Conservation (phyloP, 2,329 filamentous ascomycete species). For the Fusarium incarnatum region DNA sequence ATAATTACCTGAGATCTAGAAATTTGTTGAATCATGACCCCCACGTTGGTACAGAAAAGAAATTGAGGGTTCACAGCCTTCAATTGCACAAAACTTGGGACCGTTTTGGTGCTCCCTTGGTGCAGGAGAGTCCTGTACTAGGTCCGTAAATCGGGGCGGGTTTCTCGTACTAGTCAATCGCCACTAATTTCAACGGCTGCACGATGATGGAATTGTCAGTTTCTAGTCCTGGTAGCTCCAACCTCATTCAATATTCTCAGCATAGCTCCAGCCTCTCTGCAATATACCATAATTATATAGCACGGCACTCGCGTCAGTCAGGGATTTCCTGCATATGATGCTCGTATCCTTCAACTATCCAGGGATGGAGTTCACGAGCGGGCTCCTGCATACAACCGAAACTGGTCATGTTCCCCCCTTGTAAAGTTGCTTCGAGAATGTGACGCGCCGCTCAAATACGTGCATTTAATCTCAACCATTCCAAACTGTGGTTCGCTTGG, state of each 20-base stretch:
- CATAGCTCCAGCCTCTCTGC: background rate
- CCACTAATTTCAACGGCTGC: conserved; percentile 44
- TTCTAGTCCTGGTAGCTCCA: conserved; percentile 9
- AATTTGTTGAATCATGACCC: conserved; percentile 1
- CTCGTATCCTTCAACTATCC: conserved; percentile 5
- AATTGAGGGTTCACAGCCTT: conserved; percentile 11
- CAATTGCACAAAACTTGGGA: background rate
- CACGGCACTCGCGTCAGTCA: background rate
- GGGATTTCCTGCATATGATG: background rate
- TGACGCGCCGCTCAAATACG: conserved; percentile 13
- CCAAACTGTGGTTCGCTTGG: conserved; percentile 23
- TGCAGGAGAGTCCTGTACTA: background rate
- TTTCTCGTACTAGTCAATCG: conserved; percentile 28
- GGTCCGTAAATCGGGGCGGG: conserved; percentile 17
- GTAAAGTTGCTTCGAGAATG: conserved; percentile 30
- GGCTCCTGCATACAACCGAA: conserved; percentile 32
- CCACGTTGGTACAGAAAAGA: conserved; percentile 8
- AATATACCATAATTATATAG: conserved; percentile 6
- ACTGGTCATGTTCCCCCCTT: conserved; percentile 25
- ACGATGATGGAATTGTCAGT: conserved; percentile 37
- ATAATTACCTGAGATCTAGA: background rate
- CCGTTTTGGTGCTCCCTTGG: conserved; percentile 19
- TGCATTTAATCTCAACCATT: conserved; percentile 38
- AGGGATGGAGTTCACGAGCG: conserved; percentile 16
- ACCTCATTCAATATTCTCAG: background rate